Base-by-base conservation (phyloP, 176 grass and related monocot genomes). In the Avena sativa region DNA sequence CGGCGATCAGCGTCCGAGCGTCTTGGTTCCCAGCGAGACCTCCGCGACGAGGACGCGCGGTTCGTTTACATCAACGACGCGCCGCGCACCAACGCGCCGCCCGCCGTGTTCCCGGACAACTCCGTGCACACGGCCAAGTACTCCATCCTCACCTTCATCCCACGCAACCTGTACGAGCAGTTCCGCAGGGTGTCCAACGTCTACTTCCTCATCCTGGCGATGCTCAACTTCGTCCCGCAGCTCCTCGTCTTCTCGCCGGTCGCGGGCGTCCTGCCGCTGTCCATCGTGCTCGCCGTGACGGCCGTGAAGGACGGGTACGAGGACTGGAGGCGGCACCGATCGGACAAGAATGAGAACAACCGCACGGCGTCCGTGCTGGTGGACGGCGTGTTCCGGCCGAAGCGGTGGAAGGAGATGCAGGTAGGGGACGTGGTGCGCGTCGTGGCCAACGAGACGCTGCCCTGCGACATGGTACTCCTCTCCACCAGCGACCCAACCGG, bases 291-390 rank as follows among this genome's bases (percentile, higher is more conserved):
- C 72, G 87, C 81, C 62, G 94, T 99, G 2, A 94, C 94, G 13
- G 97, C 97, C 0, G 78, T 94, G 1, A 99, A 99, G 92, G 94
- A 99, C 84, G 97, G 81, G 13, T 99, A 99, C 88, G 97, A 99
- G 89, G 97, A 99, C 91, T 99, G 92, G 92, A 12, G 97, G 74
- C 93, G 97, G 0, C 94, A 96, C 90, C 85, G 87, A 13, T 93
- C 97, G 3, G 97, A 99, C 83, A 89, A 88, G 60, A 81, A 34
- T 28, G 97, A 99, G 97, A 99, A 99, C 82, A 83, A 26, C 76
- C 97, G 97, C 28, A 38, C 60, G 0, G 89, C 75, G 20, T 19
- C 64, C 0, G 97, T 93, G 20, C 83, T 94, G 8, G 48, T 38
- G 1, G 89, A 30, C 47, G 87, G 87, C 71, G 88, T 86, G 38